Percentiles rank a stretch among this genome's conserved stretches.
Conservation (phyloP, 208 protist species). For the Phytomonas francai region DNA sequence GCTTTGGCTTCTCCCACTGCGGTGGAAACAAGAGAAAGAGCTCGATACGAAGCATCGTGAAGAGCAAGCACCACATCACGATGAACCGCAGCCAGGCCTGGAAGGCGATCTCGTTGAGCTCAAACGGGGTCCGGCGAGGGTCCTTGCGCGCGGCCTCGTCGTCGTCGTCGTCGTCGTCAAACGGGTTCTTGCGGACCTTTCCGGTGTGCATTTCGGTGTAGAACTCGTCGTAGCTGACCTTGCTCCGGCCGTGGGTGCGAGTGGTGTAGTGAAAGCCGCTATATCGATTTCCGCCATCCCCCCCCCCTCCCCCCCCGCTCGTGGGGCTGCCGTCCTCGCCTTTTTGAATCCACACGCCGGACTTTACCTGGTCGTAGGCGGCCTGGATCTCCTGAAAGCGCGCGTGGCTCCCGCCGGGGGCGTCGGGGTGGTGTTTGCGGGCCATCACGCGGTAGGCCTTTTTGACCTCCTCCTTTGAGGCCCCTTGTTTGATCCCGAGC, state of each 20-base stretch:
- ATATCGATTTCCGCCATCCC: conserved; percentile 59
- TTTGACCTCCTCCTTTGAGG: conserved; percentile 80
- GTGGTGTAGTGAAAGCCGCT: conserved; percentile 87
- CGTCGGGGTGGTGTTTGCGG: conserved; percentile 87
- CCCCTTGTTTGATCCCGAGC: conserved; percentile 77
- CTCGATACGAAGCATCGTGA: conserved; percentile 46
- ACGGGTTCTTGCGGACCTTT: conserved; percentile 64
- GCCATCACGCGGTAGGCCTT: conserved; percentile 86
- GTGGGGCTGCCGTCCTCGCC: conserved; percentile 21
- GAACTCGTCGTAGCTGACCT: conserved; percentile 85
- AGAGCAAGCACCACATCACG: conserved; percentile 74
- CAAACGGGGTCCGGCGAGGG: conserved; percentile 70
- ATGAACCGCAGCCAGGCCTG: conserved; percentile 87
- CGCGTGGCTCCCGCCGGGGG: conserved; percentile 76
- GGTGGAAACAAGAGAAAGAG: conserved; percentile 82
- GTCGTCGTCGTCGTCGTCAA: conserved; percentile 72
- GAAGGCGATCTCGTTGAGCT: conserved; percentile 68
- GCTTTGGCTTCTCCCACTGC: conserved; percentile 54
- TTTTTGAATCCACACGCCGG: conserved; percentile 76
- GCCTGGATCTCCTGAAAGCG: conserved; percentile 86
- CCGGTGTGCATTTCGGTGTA: conserved; percentile 90
- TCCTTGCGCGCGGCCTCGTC: conserved; percentile 28
- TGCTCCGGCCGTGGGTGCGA: conserved; percentile 61
- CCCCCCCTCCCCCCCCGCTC: conserved; percentile 30
- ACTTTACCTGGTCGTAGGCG: conserved; percentile 88